Evolutionary conservation across 148 eudicot genomes (phyloP).

Genomic region (Amaranthus palmeri): DNA sequence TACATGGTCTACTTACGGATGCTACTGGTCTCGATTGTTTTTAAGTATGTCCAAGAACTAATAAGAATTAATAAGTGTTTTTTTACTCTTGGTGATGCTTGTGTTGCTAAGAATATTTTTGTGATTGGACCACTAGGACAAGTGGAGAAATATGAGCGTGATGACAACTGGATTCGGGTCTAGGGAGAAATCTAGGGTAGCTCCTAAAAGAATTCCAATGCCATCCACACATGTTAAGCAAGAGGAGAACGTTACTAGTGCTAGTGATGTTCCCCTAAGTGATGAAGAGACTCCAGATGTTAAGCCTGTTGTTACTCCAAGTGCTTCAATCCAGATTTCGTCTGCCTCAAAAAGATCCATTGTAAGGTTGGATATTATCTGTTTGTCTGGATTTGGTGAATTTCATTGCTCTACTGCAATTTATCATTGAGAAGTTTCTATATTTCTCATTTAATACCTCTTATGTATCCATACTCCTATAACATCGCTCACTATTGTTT

Average conservation of each 20-base stretch:
- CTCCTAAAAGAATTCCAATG: slow-evolving; percentile 60
- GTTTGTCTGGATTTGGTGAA: neutral
- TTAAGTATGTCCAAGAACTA: neutral
- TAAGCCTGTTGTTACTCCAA: slow-evolving; percentile 40
- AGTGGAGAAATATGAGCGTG: slow-evolving; percentile 98
- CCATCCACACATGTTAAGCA: slow-evolving; percentile 39
- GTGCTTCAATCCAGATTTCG: slow-evolving; percentile 47
- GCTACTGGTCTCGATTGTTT: neutral
- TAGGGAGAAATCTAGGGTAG: slow-evolving; percentile 73
- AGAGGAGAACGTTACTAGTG: slow-evolving; percentile 57
- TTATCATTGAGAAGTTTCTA: neutral
- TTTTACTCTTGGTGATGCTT: neutral
- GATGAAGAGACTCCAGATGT: slow-evolving; percentile 65
- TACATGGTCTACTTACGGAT: neutral
- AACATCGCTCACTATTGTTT: slow-evolving; percentile 7
- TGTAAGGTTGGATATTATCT: slow-evolving; percentile 56
- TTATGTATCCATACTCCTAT: neutral
- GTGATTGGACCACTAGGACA: slow-evolving; percentile 53
- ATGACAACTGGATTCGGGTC: slow-evolving; percentile 74
- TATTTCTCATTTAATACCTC: neutral
- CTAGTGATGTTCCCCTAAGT: slow-evolving; percentile 42
- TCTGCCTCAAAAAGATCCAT: slow-evolving; percentile 70
- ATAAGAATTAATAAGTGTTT: neutral
- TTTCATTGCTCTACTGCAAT: neutral
- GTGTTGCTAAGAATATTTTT: slow-evolving; percentile 1